Conservation (phyloP, 2,329 filamentous ascomycete species). For the Aspergillus arachidicola region DNA sequence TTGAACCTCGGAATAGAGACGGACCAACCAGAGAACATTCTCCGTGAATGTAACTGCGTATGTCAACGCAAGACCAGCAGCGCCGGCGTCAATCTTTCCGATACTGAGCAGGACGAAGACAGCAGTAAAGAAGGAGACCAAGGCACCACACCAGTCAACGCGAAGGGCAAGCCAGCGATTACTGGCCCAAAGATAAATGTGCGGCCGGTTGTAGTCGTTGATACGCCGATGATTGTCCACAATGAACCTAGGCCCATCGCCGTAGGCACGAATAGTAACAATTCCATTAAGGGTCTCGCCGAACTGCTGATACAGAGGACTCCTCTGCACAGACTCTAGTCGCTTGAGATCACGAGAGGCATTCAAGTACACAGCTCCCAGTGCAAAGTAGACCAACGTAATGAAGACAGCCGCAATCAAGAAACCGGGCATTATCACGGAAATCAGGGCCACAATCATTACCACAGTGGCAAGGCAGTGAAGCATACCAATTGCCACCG, state of each 20-base stretch:
- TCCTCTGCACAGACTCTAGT: constrained; percentile 89
- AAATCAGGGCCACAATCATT: constrained; percentile 86
- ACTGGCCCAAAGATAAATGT: constrained; percentile 94
- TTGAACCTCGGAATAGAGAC: constrained; percentile 91
- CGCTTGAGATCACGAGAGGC: constrained; percentile 95
- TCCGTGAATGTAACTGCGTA: constrained; percentile 98
- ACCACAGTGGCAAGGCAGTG: constrained; percentile 70
- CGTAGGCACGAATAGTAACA: constrained; percentile 94
- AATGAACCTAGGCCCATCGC: constrained; percentile 90
- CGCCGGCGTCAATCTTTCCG: constrained; percentile 82
- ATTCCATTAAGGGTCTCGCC: constrained; percentile 93
- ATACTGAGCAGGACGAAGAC: constrained; percentile 85
- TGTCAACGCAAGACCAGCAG: constrained; percentile 88
- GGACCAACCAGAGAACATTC: constrained; percentile 94
- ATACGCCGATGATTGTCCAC: constrained; percentile 85
- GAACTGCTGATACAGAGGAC: constrained; percentile 96
- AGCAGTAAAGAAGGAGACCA: constrained; percentile 92
- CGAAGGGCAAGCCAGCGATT: constrained; percentile 96
- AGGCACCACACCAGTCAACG: constrained; percentile 84
- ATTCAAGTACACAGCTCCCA: constrained; percentile 85
- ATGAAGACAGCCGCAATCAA: constrained; percentile 86
- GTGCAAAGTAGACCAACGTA: constrained; percentile 75
- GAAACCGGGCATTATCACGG: constrained; percentile 86
- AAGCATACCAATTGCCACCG: constrained; percentile 77
- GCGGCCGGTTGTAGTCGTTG: constrained; percentile 88